Evolutionary conservation across 164 flowering plant genomes (phyloP), one percentile per base, ranked within the genome.

Genomic region (Vitis riparia): DNA sequence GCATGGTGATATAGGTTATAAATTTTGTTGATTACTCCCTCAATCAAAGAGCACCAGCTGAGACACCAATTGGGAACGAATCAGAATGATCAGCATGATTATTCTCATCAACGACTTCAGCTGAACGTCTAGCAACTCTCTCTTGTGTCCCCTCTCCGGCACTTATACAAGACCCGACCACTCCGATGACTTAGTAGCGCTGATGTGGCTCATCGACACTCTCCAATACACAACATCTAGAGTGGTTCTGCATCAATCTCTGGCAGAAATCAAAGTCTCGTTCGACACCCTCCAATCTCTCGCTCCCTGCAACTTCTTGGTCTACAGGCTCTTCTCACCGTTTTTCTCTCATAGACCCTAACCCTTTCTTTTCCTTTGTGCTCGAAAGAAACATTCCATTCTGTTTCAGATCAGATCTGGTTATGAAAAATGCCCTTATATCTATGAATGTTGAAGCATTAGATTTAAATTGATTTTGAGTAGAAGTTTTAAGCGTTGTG

Each of bases 221-320:
- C 68, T 83, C 53, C 85, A 81, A 69, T 85, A 85, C 80, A 84
- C 88, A 62, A 83, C 88, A 7, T 67, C 88, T 2, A 49, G 59
- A 9, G 65, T 65, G 44, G 65, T 79, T 16, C 88, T 86, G 1
- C 85, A 83, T 62, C 82, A 81, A 14, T 51, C 78, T 3, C 8
- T 68, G 5, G 67, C 52, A 8, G 86, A 85, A 75, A 76, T 85
- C 70, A 62, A 59, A 14, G 65, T 78, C 17, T 55, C 82, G 5
- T 79, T 76, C 65, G 67, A 79, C 55, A 82, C 76, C 12, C 79
- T 85, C 51, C 32, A 14, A 16, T 48, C 73, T 1, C 62, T 66
- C 44, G 63, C 73, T 11, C 82, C 86, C 0, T 79, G 83, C 71
- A 83, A 83, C 68, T 80, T 84, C 77, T 76, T 84, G 11, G 84